These are phyloP conservation scores for Cryptosporidium ubiquitum DNA, from an alignment of 169 alveolate genomes.

Conservation along the genomic window DNA sequence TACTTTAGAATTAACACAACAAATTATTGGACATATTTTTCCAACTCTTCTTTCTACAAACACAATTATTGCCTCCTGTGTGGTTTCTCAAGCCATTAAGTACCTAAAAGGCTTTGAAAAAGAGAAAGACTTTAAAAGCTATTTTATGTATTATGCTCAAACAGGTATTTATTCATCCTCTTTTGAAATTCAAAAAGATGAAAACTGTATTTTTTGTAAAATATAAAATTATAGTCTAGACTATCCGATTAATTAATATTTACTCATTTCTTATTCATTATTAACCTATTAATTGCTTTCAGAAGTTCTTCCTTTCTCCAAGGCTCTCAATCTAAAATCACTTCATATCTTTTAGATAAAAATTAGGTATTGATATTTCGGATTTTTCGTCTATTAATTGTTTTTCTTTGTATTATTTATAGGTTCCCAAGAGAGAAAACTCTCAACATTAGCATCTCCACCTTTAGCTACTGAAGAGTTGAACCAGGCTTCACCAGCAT, in stretches of 20 bases:
- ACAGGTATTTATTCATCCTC: slow-evolving; percentile 55
- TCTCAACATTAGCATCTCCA: slow-evolving; percentile 67
- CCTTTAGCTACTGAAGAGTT: slow-evolving; percentile 44
- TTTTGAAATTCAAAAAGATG: background rate
- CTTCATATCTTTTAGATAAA: background rate
- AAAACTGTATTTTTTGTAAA: slow-evolving; percentile 47
- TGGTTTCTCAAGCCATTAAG: slow-evolving; percentile 32
- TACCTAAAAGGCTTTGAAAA: background rate
- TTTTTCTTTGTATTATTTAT: slow-evolving; percentile 8
- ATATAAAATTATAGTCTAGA: slow-evolving; percentile 1
- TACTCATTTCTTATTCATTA: background rate
- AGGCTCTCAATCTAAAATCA: background rate
- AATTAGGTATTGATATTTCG: background rate
- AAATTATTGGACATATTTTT: slow-evolving; percentile 11
- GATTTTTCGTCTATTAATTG: background rate
- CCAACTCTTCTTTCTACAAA: slow-evolving; percentile 62
- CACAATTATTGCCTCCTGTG: slow-evolving; percentile 53
- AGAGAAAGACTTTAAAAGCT: background rate
- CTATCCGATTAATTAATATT: background rate
- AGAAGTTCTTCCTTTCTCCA: background rate
- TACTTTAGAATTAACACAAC: slow-evolving; percentile 48
- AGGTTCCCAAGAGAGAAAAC: slow-evolving; percentile 74
- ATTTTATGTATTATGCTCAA: slow-evolving; percentile 47
- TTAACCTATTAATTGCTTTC: background rate
- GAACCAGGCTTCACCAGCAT: slow-evolving; percentile 73